Evolutionary conservation across 208 protist genomes (phyloP).

Genomic region (Leptomonas seymouri): DNA sequence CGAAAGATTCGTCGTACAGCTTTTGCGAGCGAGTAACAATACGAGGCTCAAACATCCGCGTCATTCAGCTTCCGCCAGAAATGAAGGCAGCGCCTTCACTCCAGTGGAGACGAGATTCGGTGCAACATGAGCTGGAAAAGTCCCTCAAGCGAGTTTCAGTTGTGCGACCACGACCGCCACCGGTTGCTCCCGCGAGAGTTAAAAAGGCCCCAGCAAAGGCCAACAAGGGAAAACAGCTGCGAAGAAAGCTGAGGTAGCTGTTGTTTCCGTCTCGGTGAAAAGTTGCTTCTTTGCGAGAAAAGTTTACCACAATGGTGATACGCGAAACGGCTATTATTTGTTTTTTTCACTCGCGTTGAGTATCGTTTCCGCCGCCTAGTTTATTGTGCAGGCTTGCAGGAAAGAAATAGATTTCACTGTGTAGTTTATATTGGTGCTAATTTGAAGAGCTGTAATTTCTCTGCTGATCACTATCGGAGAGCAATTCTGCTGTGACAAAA

Average conservation of each 20-base stretch:
- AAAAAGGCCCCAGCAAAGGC: conserved; percentile 25
- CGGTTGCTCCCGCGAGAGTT: not conserved
- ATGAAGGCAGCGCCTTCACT: conserved; percentile 58
- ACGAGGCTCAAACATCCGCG: conserved; percentile 41
- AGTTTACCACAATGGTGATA: too few relatives aligned
- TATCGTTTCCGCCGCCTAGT: too few relatives aligned
- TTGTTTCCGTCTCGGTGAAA: not conserved
- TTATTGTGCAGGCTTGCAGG: too few relatives aligned
- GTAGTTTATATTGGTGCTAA: too few relatives aligned
- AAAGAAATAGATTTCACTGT: too few relatives aligned
- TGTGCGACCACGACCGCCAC: conserved; percentile 6
- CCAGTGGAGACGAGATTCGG: conserved; percentile 45
- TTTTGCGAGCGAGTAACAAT: conserved; percentile 61
- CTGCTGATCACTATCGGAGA: too few relatives aligned
- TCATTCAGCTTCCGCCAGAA: conserved; percentile 67
- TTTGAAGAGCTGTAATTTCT: too few relatives aligned
- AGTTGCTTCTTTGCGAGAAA: too few relatives aligned
- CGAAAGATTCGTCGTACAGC: conserved; percentile 56
- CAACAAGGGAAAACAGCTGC: conserved; percentile 31
- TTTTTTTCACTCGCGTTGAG: too few relatives aligned
- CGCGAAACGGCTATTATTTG: too few relatives aligned
- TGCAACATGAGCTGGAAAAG: conserved; percentile 60
- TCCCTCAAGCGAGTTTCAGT: conserved; percentile 22
- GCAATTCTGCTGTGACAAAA: too few relatives aligned
- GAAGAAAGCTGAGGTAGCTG: conserved; percentile 24